A percentile compares a stretch with the other conserved stretches of the same genome.
Evolutionary conservation across 352 stramenopile species (phyloP).

Genomic region (Globisporangium takayamanum): DNA sequence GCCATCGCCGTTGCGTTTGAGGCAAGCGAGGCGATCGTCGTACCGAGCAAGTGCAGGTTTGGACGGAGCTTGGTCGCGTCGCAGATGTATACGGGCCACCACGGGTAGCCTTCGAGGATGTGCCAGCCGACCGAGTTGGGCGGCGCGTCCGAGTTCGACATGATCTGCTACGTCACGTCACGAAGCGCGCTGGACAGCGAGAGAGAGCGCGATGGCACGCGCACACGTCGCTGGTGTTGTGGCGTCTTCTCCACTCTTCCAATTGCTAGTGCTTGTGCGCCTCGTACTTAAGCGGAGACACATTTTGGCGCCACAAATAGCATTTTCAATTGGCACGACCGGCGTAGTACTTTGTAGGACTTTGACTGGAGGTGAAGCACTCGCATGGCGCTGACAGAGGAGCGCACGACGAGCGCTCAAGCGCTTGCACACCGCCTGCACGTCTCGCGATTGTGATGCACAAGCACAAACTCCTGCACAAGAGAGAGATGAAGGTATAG

Average conservation of each 20-base stretch:
- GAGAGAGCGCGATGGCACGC: not conserved
- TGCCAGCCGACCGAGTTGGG: slow-evolving; percentile 79
- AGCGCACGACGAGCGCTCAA: too few relatives aligned
- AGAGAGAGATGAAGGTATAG: too few relatives aligned
- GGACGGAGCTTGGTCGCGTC: slow-evolving; percentile 69
- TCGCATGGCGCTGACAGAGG: too few relatives aligned
- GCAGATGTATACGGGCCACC: slow-evolving; percentile 85
- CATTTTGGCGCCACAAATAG: not conserved
- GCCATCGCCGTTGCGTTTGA: not conserved
- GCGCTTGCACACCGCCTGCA: too few relatives aligned
- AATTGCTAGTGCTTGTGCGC: not conserved
- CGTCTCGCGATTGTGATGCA: too few relatives aligned
- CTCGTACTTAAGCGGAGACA: not conserved
- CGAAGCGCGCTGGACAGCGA: not conserved
- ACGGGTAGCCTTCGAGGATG: slow-evolving; percentile 81
- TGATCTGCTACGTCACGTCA: not conserved
- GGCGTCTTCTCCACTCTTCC: not conserved
- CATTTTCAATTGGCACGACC: too few relatives aligned
- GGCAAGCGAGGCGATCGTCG: not conserved
- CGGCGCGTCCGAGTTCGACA: slow-evolving; percentile 12
- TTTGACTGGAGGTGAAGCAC: too few relatives aligned
- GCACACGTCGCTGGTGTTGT: not conserved
- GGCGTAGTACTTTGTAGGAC: too few relatives aligned
- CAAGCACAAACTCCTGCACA: too few relatives aligned
- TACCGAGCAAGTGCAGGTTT: slow-evolving; percentile 57